Conservation (phyloP, 2,329 filamentous ascomycete species). For the Venturia effusa region DNA sequence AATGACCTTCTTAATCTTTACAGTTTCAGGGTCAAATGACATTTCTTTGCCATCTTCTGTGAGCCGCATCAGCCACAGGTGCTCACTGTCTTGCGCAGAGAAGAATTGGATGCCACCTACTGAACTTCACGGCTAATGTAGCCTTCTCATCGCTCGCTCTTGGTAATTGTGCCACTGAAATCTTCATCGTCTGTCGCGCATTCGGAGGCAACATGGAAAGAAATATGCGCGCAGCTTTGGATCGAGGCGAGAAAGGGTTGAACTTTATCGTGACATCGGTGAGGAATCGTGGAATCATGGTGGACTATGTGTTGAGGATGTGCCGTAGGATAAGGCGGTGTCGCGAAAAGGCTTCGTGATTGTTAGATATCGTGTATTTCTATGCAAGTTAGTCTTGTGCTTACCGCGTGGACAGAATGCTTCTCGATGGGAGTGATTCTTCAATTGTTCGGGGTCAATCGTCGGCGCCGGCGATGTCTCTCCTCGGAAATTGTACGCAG, state of each 20-base stretch:
- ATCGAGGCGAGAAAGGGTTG: slow-evolving; percentile 76
- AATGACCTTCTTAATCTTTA: slow-evolving; percentile 75
- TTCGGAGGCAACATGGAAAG: slow-evolving; percentile 74
- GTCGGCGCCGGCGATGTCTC: background rate
- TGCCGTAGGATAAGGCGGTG: background rate
- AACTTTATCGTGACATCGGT: slow-evolving; percentile 78
- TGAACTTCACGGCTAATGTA: slow-evolving; percentile 72
- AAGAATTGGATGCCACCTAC: slow-evolving; percentile 37
- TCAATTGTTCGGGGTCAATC: background rate
- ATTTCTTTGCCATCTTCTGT: slow-evolving; percentile 89
- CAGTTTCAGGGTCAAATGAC: slow-evolving; percentile 66
- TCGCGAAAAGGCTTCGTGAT: background rate
- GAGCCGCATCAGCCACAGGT: slow-evolving; percentile 15
- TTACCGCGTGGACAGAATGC: background rate
- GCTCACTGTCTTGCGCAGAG: background rate
- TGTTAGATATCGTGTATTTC: no score
- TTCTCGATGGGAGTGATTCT: background rate
- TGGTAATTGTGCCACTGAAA: slow-evolving; percentile 67
- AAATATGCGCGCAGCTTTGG: slow-evolving; percentile 78
- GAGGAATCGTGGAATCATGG: slow-evolving; percentile 77
- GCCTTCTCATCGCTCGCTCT: slow-evolving; percentile 57
- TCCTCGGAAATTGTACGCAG: background rate
- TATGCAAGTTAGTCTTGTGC: background rate
- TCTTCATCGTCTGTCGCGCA: slow-evolving; percentile 63
- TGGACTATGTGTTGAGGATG: background rate